Evolutionary conservation across 129 eudicot genomes (phyloP).

Genomic region (Centella asiatica): DNA sequence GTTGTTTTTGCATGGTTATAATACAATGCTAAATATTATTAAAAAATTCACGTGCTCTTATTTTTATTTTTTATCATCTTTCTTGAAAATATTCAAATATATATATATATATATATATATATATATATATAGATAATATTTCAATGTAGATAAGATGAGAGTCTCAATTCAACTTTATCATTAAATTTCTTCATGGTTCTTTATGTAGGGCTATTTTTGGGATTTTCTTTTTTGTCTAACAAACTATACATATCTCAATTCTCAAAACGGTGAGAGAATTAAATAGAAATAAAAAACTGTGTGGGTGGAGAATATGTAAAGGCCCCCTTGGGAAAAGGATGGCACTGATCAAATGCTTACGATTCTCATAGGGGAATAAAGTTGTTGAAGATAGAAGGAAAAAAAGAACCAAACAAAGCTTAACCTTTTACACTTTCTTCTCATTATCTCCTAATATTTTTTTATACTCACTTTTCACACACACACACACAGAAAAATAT

Average conservation of each 20-base stretch:
- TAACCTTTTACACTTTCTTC: constrained; percentile 20
- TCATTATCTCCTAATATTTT: constrained; percentile 15
- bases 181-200: too few relatives aligned
- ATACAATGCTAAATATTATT: too few relatives aligned
- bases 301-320: neutral
- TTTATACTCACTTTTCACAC: neutral
- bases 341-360: constrained; percentile 21
- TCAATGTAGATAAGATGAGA: too few relatives aligned
- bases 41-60: too few relatives aligned
- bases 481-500: neutral
- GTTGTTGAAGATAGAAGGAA: neutral
- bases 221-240: neutral
- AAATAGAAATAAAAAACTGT: neutral
- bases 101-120: too few relatives aligned
- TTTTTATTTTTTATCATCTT: too few relatives aligned
- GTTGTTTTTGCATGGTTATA: too few relatives aligned
- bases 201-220: too few relatives aligned
- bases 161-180: too few relatives aligned
- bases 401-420: constrained; percentile 14
- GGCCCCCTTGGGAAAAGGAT: constrained; percentile 12
- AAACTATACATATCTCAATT: neutral
- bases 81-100: too few relatives aligned
- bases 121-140: too few relatives aligned
- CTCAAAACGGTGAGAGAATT: neutral
- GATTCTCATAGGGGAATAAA: constrained; percentile 15